Conservation (phyloP, 225 moss, liverwort and hornwort genomes). For the Pleurozium schreberi region DNA sequence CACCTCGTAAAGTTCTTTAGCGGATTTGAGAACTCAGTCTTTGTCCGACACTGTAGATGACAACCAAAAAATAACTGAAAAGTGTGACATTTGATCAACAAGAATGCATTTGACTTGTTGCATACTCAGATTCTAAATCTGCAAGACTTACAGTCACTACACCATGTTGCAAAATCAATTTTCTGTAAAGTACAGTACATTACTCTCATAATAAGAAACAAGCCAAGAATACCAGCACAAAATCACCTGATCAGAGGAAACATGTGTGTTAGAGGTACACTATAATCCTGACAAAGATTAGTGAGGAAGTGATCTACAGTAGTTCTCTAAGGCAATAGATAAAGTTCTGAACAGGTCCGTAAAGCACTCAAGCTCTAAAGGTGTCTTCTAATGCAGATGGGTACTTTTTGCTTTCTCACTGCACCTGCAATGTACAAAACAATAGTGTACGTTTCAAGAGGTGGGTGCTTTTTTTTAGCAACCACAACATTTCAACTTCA, state of each 20-base stretch:
- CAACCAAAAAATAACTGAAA: not conserved
- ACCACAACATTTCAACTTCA: not conserved
- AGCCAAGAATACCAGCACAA: too few relatives aligned
- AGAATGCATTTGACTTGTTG: not conserved
- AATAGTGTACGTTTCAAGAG: too few relatives aligned
- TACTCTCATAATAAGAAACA: too few relatives aligned
- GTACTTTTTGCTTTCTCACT: not conserved
- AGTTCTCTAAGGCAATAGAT: not conserved
- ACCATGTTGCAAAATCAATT: not conserved
- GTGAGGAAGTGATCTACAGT: not conserved
- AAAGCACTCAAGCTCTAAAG: too few relatives aligned
- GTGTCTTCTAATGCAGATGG: accelerated
- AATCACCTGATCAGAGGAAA: too few relatives aligned
- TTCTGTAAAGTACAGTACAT: not conserved
- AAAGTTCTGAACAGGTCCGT: too few relatives aligned
- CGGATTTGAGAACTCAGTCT: not conserved
- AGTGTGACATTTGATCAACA: not conserved
- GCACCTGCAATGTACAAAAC: too few relatives aligned
- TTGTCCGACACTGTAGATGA: not conserved
- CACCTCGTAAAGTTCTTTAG: not conserved
- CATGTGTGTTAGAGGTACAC: too few relatives aligned
- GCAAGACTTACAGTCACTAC: too few relatives aligned
- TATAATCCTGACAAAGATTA: not conserved
- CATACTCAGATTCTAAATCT: not conserved
- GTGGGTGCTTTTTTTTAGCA: not conserved